Evolutionary conservation across 768 basidiomycete genomes (phyloP).

Genomic region (Termitomyces sp.): DNA sequence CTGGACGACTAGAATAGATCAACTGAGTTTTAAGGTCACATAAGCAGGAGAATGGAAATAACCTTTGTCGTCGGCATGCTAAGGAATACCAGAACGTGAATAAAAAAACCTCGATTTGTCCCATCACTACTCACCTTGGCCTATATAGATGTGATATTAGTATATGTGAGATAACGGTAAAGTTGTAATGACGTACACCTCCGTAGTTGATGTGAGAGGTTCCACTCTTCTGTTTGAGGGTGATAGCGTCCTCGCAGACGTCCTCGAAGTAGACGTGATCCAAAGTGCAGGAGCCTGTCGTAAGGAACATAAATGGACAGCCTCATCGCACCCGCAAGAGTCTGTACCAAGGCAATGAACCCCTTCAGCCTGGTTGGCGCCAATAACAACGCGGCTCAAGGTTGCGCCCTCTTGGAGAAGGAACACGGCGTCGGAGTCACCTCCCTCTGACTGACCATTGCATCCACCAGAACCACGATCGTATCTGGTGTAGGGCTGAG

Average conservation of each 20-base stretch:
- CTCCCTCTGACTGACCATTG: slow-evolving; percentile 31
- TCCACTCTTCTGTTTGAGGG: slow-evolving; percentile 35
- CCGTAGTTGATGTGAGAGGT: slow-evolving; percentile 34
- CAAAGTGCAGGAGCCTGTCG: slow-evolving; percentile 18
- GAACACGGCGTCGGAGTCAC: slow-evolving; percentile 37
- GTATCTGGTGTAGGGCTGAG: slow-evolving; percentile 31
- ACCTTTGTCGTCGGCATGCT: slow-evolving; percentile 32
- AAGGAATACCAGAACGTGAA: neutral
- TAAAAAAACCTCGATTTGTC: neutral
- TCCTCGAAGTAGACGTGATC: slow-evolving; percentile 21
- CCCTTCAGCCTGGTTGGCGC: slow-evolving; percentile 37
- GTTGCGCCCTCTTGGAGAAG: slow-evolving; percentile 36
- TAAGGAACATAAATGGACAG: neutral
- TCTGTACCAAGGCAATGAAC: slow-evolving; percentile 33
- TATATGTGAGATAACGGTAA: neutral
- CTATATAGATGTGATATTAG: slow-evolving; percentile 10
- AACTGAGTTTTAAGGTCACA: neutral
- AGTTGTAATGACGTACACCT: slow-evolving; percentile 23
- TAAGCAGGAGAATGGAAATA: neutral
- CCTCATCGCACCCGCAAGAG: neutral
- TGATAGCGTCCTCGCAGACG: slow-evolving; percentile 23
- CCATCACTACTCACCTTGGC: slow-evolving; percentile 20
- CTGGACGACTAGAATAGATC: slow-evolving; percentile 31
- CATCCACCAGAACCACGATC: slow-evolving; percentile 38
- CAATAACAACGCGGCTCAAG: slow-evolving; percentile 35